Base-by-base conservation (phyloP, 2,329 filamentous ascomycete species). In the Neonectria punicea region DNA sequence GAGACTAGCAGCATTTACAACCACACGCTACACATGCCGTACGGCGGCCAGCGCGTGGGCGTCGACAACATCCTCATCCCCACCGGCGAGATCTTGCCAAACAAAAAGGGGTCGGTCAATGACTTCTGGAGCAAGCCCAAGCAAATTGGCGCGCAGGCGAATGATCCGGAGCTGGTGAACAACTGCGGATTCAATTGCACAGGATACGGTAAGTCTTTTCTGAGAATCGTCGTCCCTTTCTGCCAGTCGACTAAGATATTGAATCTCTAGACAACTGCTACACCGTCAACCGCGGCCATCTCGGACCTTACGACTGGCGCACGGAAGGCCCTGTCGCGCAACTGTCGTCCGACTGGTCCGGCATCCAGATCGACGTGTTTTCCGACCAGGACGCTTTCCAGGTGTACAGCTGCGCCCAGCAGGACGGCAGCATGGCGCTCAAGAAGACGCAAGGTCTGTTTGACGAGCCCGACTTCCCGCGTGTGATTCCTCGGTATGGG, bases 381-480 rank as follows among this genome's bases (percentile, higher is more conserved):
- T 89, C 90, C 8, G 93, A 97, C 81, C 94, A 97, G 82, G 89
- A 92, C 11, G 94, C 93, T 4, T 90, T 97, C 80, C 94, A 98
- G 81, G 86, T 98, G 73, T 98, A 97, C 84, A 90, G 88, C 67
- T 98, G 94, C 84, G 89, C 88, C 73, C 87, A 88, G 22, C 89
- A 93, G 81, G 90, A 97, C 80, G 93, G 93, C 71, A 84, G 84
- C 1, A 80, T 92, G 67, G 82, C 91, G 1, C 80, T 94, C 67
- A 94, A 94, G 83, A 82, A 82, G 66, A 91, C 88, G 0, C 92
- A 94, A 78, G 92, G 92, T 16, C 80, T 91, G 4, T 79, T 83
- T 66, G 83, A 87, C 66, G 79, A 86, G 65, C 67, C 80, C 2
- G 79, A 81, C 34, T 87, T 89, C 71, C 86, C 88, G 4, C 84